Evolutionary conservation across 2,329 filamentous ascomycete genomes (phyloP), one percentile per base, ranked within the genome.

Genomic region (Eutypella sp.): DNA sequence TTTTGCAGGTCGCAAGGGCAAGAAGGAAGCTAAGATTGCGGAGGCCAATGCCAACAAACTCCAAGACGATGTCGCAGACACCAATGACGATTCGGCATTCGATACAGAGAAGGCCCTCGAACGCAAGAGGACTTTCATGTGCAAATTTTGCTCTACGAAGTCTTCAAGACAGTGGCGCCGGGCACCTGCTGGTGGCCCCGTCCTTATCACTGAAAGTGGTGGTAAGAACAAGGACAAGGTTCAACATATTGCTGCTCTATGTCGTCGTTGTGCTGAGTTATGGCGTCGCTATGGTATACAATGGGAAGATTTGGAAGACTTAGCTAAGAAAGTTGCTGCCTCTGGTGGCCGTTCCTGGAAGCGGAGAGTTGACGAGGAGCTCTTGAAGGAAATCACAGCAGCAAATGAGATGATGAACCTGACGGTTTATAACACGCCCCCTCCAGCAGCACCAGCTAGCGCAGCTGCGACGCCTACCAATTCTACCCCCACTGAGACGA

Each of bases 271-370:
- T 61, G 91, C 91, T 22, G 84, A 93, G 58, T 73, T 99, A 8
- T 99, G 93, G 93, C 85, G 93, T 41, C 88, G 92, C 53, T 99
- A 99, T 66, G 92, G 86, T 15, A 89, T 99, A 50, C 89, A 95
- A 55, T 99, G 89, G 83, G 93, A 97, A 66, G 89, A 95, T 54
- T 79, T 90, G 13, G 93, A 97, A 36, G 92, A 97, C 58, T 80
- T 96, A 31, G 81, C 85, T 33, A 95, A 91, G 70, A 95, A 96
- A 69, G 83, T 95, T 36, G 81, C 84, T 1, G 82, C 86, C 52
- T 81, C 84, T 39, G 88, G 89, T 37, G 87, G 87, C 39, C 85
- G 89, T 56, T 85, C 87, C 4, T 91, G 85, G 82, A 95, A 93
- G 69, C 82, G 88, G 47, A 88, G 87, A 62, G 84, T 95, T 47